Evolutionary conservation across 768 basidiomycete species (phyloP).

Genomic region (Favolaschia claudopus): DNA sequence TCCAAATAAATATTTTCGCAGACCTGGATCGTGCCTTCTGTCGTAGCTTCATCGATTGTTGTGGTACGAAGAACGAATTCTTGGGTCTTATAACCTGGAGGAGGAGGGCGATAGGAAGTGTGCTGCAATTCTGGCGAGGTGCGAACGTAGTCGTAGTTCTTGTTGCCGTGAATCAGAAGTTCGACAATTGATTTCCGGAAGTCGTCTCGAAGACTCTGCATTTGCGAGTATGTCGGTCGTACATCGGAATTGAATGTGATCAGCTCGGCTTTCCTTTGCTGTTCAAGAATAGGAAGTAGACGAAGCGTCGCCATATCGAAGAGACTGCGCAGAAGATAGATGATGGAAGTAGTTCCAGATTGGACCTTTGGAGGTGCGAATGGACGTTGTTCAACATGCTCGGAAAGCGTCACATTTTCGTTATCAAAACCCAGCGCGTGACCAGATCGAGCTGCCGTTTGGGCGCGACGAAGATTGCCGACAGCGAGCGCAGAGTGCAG

Average conservation of each 20-base stretch:
- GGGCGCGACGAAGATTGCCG: conserved; percentile 1
- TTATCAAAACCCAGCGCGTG: conserved; percentile 12
- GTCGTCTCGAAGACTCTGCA: neutral
- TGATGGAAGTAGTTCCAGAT: neutral
- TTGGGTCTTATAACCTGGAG: neutral
- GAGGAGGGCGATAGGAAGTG: conserved; percentile 9
- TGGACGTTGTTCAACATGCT: conserved; percentile 3
- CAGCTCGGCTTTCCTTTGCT: neutral
- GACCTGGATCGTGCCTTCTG: conserved; percentile 15
- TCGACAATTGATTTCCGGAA: neutral
- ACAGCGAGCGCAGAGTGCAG: neutral
- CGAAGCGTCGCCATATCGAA: neutral
- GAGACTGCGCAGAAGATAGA: neutral
- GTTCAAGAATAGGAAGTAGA: neutral
- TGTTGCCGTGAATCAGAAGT: neutral
- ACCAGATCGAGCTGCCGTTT: neutral
- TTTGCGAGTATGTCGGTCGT: neutral
- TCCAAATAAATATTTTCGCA: conserved; percentile 21
- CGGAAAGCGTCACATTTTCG: neutral
- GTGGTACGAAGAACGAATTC: conserved; percentile 15
- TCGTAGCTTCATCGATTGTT: conserved; percentile 13
- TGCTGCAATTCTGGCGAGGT: neutral
- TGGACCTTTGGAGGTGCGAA: neutral
- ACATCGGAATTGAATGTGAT: conserved; percentile 1
- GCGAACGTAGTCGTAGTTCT: neutral